These are phyloP conservation scores for Amaranthus cruentus DNA, from an alignment of 148 eudicot species.

Conservation along the genomic window DNA sequence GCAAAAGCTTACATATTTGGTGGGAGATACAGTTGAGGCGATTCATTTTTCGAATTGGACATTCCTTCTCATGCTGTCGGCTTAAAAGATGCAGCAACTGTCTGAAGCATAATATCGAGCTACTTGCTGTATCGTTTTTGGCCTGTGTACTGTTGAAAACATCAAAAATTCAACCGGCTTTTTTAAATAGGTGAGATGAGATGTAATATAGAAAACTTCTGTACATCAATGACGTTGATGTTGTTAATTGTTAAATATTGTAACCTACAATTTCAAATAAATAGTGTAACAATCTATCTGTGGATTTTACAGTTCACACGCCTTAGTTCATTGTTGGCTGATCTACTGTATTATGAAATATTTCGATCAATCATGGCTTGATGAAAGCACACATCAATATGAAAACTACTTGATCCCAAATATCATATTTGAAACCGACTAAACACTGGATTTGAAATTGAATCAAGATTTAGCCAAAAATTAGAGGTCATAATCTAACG, in stretches of 20 bases:
- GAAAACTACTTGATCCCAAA: too few species aligned
- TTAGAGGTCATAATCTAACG: too few species aligned
- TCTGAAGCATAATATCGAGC: background rate
- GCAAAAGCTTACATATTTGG: background rate
- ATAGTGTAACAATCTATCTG: background rate
- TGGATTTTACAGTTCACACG: background rate
- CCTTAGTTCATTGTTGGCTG: too few species aligned
- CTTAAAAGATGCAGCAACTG: background rate
- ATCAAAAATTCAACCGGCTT: background rate
- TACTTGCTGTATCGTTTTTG: slow-evolving; percentile 17
- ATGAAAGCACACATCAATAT: too few species aligned
- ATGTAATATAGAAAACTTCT: background rate
- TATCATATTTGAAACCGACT: too few species aligned
- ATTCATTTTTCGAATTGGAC: background rate
- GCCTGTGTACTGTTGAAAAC: background rate
- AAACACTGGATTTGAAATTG: too few species aligned
- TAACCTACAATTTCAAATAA: background rate
- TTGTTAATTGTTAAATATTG: background rate
- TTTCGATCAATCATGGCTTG: too few species aligned
- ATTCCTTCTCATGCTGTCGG: background rate
- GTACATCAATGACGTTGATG: slow-evolving; percentile 1
- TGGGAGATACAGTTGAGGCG: background rate
- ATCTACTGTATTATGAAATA: too few species aligned
- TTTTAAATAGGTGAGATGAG: background rate
- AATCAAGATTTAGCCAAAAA: too few species aligned